phyloP scores from a whole-genome alignment of 1,284 basidiomycete species.

The Pseudozyma sp. region DNA sequence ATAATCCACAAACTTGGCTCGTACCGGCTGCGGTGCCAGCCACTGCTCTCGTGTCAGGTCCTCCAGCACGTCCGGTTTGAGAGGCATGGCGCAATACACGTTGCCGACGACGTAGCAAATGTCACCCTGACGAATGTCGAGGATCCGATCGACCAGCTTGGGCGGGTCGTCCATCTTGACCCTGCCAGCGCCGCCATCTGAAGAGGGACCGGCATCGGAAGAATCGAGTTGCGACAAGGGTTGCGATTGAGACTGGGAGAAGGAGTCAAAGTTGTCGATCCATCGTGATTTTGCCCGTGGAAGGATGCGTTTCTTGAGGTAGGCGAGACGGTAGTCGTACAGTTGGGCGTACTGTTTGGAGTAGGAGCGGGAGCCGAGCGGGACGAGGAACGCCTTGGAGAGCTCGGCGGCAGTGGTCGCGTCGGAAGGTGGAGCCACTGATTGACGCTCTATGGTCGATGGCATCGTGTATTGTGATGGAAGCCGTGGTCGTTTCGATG shows the following conservation, averaged over 20 bases:
- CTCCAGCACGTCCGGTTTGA: slow-evolving; percentile 96
- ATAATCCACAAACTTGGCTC: slow-evolving; percentile 72
- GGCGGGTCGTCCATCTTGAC: slow-evolving; percentile 67
- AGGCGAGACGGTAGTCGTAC: slow-evolving; percentile 67
- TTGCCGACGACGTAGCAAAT: slow-evolving; percentile 93
- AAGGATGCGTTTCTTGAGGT: slow-evolving; percentile 60
- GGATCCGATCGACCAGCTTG: slow-evolving; percentile 81
- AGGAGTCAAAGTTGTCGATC: slow-evolving; percentile 42
- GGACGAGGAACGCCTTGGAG: slow-evolving; percentile 50
- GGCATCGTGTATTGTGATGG: slow-evolving; percentile 14
- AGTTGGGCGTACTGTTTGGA: slow-evolving; percentile 63
- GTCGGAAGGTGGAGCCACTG: background rate
- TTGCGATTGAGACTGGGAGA: slow-evolving; percentile 31
- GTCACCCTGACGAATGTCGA: slow-evolving; percentile 86
- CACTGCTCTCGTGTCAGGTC: slow-evolving; percentile 95
- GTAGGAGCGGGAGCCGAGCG: slow-evolving; percentile 58
- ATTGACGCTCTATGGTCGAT: slow-evolving; percentile 24
- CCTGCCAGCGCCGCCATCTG: background rate
- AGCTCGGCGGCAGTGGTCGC: slow-evolving; percentile 21
- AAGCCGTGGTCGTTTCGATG: background rate
- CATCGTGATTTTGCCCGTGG: slow-evolving; percentile 44
- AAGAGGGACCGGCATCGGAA: slow-evolving; percentile 22
- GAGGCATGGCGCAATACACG: slow-evolving; percentile 96
- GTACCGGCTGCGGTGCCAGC: slow-evolving; percentile 79
- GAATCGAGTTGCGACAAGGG: slow-evolving; percentile 22